Evolutionary conservation across 768 basidiomycete genomes (phyloP), one percentile per base, ranked within the genome.

Genomic region (Hericium erinaceus): DNA sequence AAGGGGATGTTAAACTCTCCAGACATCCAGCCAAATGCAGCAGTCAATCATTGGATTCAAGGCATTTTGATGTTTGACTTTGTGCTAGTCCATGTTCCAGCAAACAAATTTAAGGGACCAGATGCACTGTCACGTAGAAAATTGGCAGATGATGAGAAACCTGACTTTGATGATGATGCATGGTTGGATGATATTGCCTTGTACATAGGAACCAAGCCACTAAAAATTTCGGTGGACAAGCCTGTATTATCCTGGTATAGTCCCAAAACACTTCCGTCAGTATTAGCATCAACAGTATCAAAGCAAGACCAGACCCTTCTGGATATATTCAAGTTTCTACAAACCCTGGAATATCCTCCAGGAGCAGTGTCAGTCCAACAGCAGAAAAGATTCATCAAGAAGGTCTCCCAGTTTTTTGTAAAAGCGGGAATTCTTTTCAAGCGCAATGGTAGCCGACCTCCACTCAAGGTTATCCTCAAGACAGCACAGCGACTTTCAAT

Each of bases 71-170:
- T 74, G 0, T 77, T 73, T 54, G 59, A 70, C 40, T 74, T 76
- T 62, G 61, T 58, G 3, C 60, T 77, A 0, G 56, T 66, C 0
- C 76, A 78, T 50, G 66, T 78, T 9, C 71, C 72, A 0, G 68
- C 61, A 0, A 52, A 62, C 1, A 49, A 22, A 24, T 58, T 63
- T 20, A 50, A 53, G 15, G 65, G 68, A 0, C 68, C 72, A 0
- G 71, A 75, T 55, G 70, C 68, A 7, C 56, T 73, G 0, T 74
- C 68, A 0, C 54, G 68, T 8, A 38, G 12, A 5, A 7, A 39
- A 4, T 50, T 37, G 3, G 56, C 26, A 1, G 38, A 39, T 3
- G 40, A 39, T 2, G 50, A 57, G 12, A n/a, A 41, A n/a, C 39
- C 40, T 8, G 51, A 44, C 22, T 22, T 22, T 22, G 22, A 22